phyloP scores from a whole-genome alignment of 202 grass and related monocot species.

The Schoenoplectus tabernaemontani region DNA sequence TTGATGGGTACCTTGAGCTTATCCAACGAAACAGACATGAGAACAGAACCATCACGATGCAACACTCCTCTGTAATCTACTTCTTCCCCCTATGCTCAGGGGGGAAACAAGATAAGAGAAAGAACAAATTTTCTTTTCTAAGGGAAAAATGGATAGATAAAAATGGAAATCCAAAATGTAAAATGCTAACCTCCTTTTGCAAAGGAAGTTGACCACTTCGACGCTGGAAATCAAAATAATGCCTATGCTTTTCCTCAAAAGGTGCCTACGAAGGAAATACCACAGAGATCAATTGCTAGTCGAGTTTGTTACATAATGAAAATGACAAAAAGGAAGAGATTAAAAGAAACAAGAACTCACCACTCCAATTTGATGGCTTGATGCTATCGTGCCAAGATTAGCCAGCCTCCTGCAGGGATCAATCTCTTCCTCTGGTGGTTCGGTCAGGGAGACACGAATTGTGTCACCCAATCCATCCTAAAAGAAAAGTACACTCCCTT shows the following conservation, averaged over 20 bases:
- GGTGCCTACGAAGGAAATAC: constrained; percentile 41
- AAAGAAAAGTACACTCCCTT: constrained; percentile 16
- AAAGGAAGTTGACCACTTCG: constrained; percentile 89
- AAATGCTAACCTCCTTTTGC: constrained; percentile 78
- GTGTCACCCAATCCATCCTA: constrained; percentile 98
- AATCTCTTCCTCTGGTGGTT: constrained; percentile 94
- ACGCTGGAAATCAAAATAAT: constrained; percentile 92
- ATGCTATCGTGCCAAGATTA: constrained; percentile 70
- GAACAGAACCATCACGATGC: constrained; percentile 97
- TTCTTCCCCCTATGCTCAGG: constrained; percentile 54
- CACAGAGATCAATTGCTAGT: constrained; percentile 17
- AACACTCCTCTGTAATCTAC: constrained; percentile 96
- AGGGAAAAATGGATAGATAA: neutral
- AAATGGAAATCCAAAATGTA: constrained; percentile 4
- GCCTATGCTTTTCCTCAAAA: constrained; percentile 97
- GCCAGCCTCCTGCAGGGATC: constrained; percentile 86
- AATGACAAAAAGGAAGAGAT: neutral
- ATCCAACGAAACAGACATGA: constrained; percentile 92
- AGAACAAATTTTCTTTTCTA: neutral
- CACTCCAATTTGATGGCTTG: constrained; percentile 72
- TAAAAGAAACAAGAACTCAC: constrained; percentile 37
- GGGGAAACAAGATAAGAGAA: neutral
- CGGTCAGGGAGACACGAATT: constrained; percentile 93
- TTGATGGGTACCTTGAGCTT: constrained; percentile 55
- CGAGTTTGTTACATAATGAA: constrained; percentile 4